Evolutionary conservation across 768 basidiomycete genomes (phyloP).

Genomic region (Tremella fuciformis): DNA sequence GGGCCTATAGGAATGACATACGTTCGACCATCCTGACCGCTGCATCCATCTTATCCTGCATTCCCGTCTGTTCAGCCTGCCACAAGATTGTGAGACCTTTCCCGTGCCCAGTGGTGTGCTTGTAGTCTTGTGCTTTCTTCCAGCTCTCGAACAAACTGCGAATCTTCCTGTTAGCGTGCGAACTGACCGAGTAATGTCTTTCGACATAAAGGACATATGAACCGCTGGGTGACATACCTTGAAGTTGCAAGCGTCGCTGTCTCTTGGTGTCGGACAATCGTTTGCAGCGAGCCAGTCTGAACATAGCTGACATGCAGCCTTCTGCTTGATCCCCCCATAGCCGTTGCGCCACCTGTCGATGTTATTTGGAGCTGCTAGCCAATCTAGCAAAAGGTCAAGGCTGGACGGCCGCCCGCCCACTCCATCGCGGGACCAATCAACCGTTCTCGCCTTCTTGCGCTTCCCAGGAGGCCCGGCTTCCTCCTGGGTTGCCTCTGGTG

Average conservation of each 20-base stretch:
- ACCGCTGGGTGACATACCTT: background rate
- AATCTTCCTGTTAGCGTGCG: background rate
- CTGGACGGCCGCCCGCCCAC: background rate
- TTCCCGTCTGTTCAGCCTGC: no score
- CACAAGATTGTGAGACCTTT: no score
- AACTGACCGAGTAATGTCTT: no score
- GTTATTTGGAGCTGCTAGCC: background rate
- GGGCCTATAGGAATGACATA: no score
- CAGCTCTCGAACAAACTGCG: background rate
- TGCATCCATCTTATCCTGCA: no score
- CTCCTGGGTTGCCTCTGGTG: no score
- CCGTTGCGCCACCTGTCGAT: background rate
- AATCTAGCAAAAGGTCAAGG: background rate
- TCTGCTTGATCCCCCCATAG: background rate
- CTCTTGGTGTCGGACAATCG: background rate
- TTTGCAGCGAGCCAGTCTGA: background rate
- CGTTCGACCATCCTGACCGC: no score
- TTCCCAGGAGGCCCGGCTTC: no score
- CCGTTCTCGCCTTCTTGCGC: no score
- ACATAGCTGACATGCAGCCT: background rate
- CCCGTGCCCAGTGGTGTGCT: background rate
- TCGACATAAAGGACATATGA: background rate
- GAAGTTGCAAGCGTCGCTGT: background rate
- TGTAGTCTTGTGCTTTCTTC: constrained; percentile 1
- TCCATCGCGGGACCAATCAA: background rate